Evolutionary conservation across 75 land plant species (phyloP), one percentile per base, ranked within the genome.

Genomic region (Larix kaempferi): DNA sequence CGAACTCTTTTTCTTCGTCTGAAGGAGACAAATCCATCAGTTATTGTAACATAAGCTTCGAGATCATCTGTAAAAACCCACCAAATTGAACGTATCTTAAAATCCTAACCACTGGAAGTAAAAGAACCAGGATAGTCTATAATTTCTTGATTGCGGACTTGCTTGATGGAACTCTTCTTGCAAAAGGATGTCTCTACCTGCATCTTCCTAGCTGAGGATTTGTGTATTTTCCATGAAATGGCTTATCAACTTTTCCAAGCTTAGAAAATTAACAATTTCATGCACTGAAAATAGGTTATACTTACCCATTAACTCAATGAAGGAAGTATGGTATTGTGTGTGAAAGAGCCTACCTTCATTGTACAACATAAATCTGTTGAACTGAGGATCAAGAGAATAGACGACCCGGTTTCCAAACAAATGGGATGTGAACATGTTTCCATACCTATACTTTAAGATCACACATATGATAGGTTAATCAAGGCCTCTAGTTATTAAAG

Each of bases 31-130:
- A 76, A 16, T 84, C 87, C 39, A 88, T 54, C 44, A 88, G 74
- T 57, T 90, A 88, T 64, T 85, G 85, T 2, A 84, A 87, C 92
- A 90, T 90, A 37, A 87, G 76, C 59, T 85, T 81, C n/a, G 87
- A 81, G 10, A 87, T 86, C 54, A 87, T 59, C 89, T 90, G 77
- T 11, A 67, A 19, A 6, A 52, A 13, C 56, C n/a, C n/a, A 52
- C 41, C 17, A 15, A 66, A 29, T 0, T 17, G 0, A 66, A 17
- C 16, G 52, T 19, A 39, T 55, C 27, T 13, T 52, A 57, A 49
- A 60, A 27, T 19, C 6, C 19, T 0, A 29, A 29, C 33, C 33
- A 29, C 33, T 29, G 33, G 33, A 29, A 29, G 33, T 29, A 29
- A 29, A 29, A 29, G 33, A 29, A 29, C 33, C 33, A 29, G 0